Percentiles rank a stretch among this genome's conserved stretches.
Conservation (phyloP, 2,329 filamentous ascomycete genomes). For the Microsporum ferrugineum region DNA sequence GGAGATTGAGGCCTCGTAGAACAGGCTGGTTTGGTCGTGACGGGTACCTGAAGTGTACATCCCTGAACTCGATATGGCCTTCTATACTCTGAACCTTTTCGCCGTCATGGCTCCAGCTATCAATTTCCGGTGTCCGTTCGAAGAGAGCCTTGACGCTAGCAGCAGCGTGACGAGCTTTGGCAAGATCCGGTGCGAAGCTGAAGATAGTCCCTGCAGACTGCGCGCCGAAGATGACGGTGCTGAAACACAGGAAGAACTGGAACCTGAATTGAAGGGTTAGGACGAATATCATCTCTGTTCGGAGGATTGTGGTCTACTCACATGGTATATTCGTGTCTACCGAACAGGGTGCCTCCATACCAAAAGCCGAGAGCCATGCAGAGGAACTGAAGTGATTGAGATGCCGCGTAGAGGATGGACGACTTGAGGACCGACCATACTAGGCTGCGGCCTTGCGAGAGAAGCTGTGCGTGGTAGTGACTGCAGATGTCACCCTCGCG, state of each 20-base stretch:
- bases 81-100: conserved; percentile 47
- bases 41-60: conserved; percentile 89
- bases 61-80: conserved; percentile 77
- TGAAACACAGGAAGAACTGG: conserved; percentile 87
- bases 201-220: conserved; percentile 86
- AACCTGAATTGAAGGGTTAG: conserved; percentile 33
- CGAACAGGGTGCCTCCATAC: conserved; percentile 73
- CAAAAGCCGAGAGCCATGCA: conserved; percentile 83
- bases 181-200: conserved; percentile 82
- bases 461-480: conserved; percentile 47
- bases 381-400: conserved; percentile 72
- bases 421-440: conserved; percentile 32
- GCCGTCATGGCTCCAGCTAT: conserved; percentile 14
- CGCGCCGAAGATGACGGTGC: conserved; percentile 74
- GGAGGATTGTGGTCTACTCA: not conserved
- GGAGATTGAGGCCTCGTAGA: conserved; percentile 62
- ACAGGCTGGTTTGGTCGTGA: conserved; percentile 81
- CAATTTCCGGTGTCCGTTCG: conserved; percentile 47
- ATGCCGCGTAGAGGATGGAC: conserved; percentile 66
- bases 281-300: not conserved
- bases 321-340: conserved; percentile 56
- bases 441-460: conserved; percentile 36
- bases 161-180: conserved; percentile 78
- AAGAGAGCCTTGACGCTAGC: conserved; percentile 69
- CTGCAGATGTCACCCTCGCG: conserved; percentile 68